These are phyloP conservation scores for Chrysosporium keratinophilum DNA, from an alignment of 2,329 filamentous ascomycete genomes.

Conservation along the genomic window DNA sequence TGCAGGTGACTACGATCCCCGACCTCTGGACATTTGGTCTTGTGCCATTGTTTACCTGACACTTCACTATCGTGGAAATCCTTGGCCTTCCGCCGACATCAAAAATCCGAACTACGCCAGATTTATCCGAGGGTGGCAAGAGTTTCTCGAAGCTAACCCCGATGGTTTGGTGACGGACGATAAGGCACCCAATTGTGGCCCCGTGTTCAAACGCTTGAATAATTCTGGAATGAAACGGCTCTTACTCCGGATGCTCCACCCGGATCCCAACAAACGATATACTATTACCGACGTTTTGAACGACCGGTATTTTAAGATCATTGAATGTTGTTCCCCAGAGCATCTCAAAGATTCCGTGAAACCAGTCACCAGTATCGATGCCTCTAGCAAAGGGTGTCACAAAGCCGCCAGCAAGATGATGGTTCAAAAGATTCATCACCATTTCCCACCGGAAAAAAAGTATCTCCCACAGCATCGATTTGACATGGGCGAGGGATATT, in stretches of 20 bases:
- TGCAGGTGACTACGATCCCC: constrained; percentile 55
- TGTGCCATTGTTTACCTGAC: constrained; percentile 74
- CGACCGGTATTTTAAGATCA: constrained; percentile 60
- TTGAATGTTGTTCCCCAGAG: constrained; percentile 70
- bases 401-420: constrained; percentile 21
- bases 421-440: constrained; percentile 26
- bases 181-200: constrained; percentile 55
- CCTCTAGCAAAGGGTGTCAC: constrained; percentile 20
- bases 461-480: constrained; percentile 22
- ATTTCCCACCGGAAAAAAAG: constrained; percentile 25
- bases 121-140: constrained; percentile 57
- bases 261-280: constrained; percentile 60
- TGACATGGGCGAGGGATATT: constrained; percentile 23
- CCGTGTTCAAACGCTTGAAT: constrained; percentile 52
- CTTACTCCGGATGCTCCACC: constrained; percentile 72
- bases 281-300: constrained; percentile 58
- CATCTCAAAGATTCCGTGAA: constrained; percentile 45
- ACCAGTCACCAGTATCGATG: constrained; percentile 48
- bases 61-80: constrained; percentile 58
- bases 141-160: constrained; percentile 51
- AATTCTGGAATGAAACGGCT: constrained; percentile 60
- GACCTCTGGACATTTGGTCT: constrained; percentile 76
- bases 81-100: constrained; percentile 61
- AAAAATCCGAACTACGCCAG: constrained; percentile 52
- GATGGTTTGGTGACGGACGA: constrained; percentile 45